Base-by-base conservation (phyloP, 768 basidiomycete species). In the Paxillus involutus region DNA sequence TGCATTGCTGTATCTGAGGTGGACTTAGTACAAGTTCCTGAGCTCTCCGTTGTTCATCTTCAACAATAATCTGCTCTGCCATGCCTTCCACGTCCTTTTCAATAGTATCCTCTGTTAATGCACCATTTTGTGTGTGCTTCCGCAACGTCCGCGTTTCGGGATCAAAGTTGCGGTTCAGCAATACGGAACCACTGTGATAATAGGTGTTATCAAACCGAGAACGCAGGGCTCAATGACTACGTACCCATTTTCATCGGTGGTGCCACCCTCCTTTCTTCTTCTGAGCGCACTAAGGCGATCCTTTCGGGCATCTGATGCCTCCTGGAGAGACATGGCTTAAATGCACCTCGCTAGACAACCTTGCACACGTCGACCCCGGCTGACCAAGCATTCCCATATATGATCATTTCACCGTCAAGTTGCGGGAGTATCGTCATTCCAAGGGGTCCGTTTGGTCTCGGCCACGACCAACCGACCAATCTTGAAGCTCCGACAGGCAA, bases 101-200 rank as follows among this genome's bases (percentile, higher is more conserved):
- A 2, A 98, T 85, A 1, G 96, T 97, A 62, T 97, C 92, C 56
- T 86, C 77, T 68, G 81, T 79, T 49, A 80, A 75, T 24, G 71
- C 75, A 49, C 82, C 84, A 44, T 83, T 84, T 26, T 73, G 72
- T 16, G 75, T 75, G 63, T 78, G 85, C 70, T 88, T 92, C 68
- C 82, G 82, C 61, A 89, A 70, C 48, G 86, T 89, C 54, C 89
- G 84, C 29, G 92, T 90, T 60, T 85, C 85, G 2, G 94, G 93
- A 71, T 98, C 96, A 69, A 90, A 98, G 64, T 95, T 95, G 35
- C 96, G 84, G 59, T 74, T 82, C 60, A 83, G 82, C 32, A 92
- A 73, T 48, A 86, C 64, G 12, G 83, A 75, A 59, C 78, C 79
- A 42, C 73, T 70, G 63, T 53, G 35, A 26, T 41, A 9, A 37